phyloP scores from a whole-genome alignment of 2,329 filamentous ascomycete species.

The Plenodomus biglobosus region DNA sequence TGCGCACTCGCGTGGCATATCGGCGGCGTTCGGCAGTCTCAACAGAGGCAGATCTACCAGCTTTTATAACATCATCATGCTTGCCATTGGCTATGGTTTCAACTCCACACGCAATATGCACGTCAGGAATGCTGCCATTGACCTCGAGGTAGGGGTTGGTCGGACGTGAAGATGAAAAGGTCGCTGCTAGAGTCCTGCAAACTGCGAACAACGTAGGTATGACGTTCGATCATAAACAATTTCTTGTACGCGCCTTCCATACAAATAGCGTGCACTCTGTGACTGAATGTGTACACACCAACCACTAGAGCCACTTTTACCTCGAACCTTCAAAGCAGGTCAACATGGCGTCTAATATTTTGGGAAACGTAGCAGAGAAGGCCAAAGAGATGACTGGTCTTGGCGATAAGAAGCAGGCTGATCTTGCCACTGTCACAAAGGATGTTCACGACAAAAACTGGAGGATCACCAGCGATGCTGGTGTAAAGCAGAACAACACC shows the following conservation, averaged over 20 bases:
- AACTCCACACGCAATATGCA: slow-evolving; percentile 7
- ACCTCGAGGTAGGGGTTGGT: slow-evolving; percentile 10
- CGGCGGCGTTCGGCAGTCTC: slow-evolving; percentile 21
- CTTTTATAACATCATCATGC: slow-evolving; percentile 9
- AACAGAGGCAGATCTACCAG: background rate
- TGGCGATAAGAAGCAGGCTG: slow-evolving; percentile 58
- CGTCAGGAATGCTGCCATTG: slow-evolving; percentile 12
- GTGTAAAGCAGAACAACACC: slow-evolving; percentile 69
- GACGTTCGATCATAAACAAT: slow-evolving; percentile 21
- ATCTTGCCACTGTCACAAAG: slow-evolving; percentile 61
- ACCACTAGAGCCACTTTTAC: slow-evolving; percentile 3
- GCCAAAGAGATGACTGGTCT: slow-evolving; percentile 39
- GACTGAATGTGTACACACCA: background rate
- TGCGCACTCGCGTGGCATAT: slow-evolving; percentile 18
- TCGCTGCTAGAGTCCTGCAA: too few species aligned
- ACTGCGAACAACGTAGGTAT: slow-evolving; percentile 21
- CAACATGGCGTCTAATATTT: slow-evolving; percentile 37
- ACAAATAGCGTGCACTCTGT: slow-evolving; percentile 4
- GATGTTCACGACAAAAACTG: slow-evolving; percentile 58
- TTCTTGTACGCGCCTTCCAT: slow-evolving; percentile 1
- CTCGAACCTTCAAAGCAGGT: slow-evolving; percentile 5
- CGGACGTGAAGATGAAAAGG: background rate
- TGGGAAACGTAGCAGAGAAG: slow-evolving; percentile 32
- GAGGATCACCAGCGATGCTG: slow-evolving; percentile 74
- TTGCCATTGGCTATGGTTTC: slow-evolving; percentile 15